Evolutionary conservation across 495 filamentous ascomycete genomes (phyloP).

Genomic region (Aspergillus sclerotiicarbonarius): DNA sequence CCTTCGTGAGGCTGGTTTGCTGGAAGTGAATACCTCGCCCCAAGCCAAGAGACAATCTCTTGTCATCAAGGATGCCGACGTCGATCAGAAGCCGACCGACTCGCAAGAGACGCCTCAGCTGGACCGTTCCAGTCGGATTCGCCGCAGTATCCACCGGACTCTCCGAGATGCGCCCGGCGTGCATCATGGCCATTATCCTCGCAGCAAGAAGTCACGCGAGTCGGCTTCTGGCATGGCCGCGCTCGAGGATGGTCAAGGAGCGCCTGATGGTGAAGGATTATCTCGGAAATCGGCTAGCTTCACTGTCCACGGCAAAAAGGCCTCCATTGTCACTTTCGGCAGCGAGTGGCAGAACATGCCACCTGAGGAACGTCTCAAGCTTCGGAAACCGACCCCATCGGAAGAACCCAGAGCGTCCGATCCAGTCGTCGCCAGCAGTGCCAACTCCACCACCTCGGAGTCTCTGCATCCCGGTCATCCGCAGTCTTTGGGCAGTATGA

Average conservation of each 20-base stretch:
- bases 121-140: conserved; percentile 55
- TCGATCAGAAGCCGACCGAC: conserved; percentile 34
- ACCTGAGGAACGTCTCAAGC: conserved; percentile 69
- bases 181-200: conserved; percentile 61
- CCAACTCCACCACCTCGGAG: conserved; percentile 31
- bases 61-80: conserved; percentile 35
- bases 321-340: conserved; percentile 91
- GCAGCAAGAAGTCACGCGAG: conserved; percentile 74
- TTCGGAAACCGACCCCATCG: conserved; percentile 50
- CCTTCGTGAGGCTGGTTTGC: conserved; percentile 46
- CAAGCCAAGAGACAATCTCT: conserved; percentile 33
- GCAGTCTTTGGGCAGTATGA: conserved; percentile 38
- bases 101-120: conserved; percentile 30
- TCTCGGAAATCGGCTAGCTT: conserved; percentile 80
- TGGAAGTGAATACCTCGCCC: conserved; percentile 43
- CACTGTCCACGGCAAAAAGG: conserved; percentile 96
- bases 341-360: conserved; percentile 83
- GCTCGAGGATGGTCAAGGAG: conserved; percentile 55
- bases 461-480: conserved; percentile 27
- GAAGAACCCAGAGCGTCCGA: conserved; percentile 46
- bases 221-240: conserved; percentile 58
- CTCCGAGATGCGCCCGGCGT: conserved; percentile 75
- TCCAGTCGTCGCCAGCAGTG: conserved; percentile 31
- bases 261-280: conserved; percentile 61
- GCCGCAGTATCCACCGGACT: conserved; percentile 92